These are phyloP conservation scores for Comarum palustre DNA, from an alignment of 306 rosid genomes.

Conservation along the genomic window DNA sequence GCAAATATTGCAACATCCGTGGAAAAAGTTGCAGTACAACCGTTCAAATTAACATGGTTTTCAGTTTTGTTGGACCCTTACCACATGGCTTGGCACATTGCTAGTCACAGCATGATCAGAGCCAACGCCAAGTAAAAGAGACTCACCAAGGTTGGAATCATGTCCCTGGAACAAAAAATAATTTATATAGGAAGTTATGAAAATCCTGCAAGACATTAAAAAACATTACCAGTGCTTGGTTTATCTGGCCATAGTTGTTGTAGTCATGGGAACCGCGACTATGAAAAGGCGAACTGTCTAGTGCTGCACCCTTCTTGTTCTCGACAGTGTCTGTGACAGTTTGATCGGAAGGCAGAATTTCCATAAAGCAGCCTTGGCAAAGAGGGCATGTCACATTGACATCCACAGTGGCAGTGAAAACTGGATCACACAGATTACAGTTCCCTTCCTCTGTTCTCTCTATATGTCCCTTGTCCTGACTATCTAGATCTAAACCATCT, in stretches of 20 bases:
- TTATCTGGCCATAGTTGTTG: neutral
- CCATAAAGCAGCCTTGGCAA: neutral
- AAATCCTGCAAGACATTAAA: neutral
- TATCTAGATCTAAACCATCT: neutral
- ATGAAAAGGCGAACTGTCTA: neutral
- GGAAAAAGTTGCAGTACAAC: neutral
- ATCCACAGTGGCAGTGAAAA: neutral
- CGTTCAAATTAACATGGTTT: neutral
- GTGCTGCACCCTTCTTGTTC: neutral
- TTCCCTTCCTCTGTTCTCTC: neutral
- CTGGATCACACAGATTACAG: neutral
- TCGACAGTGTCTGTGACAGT: neutral
- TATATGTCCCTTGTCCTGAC: neutral
- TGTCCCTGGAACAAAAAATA: neutral
- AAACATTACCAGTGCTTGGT: neutral
- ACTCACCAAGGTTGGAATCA: neutral
- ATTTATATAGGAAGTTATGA: neutral
- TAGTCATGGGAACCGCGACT: neutral
- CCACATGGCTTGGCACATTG: neutral
- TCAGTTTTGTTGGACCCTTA: neutral
- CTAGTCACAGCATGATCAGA: neutral
- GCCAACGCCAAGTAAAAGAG: neutral
- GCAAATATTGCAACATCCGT: neutral
- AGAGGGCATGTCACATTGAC: neutral
- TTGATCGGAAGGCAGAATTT: neutral